A percentile compares a stretch with the other conserved stretches of the same genome.
These are phyloP conservation scores for Xylaria sp. DNA, from an alignment of 2,329 filamentous ascomycete genomes.

Conservation along the genomic window DNA sequence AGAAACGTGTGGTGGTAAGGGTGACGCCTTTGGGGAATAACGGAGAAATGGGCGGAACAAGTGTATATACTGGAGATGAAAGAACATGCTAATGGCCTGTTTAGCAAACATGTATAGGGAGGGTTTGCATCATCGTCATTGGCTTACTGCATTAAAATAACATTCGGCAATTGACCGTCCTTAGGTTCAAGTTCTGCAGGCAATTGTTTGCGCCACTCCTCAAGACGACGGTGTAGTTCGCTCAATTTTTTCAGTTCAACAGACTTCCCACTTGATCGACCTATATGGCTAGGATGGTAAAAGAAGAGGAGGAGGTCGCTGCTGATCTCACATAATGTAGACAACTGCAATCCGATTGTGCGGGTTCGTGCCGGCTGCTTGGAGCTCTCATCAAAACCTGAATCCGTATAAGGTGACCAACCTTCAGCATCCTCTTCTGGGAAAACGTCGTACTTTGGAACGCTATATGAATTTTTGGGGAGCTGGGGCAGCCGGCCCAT, in stretches of 20 bases:
- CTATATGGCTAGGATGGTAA: slow-evolving; percentile 81
- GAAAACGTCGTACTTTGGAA: slow-evolving; percentile 90
- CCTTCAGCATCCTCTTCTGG: slow-evolving; percentile 84
- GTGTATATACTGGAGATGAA: slow-evolving; percentile 93
- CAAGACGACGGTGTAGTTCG: slow-evolving; percentile 87
- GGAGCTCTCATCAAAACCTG: slow-evolving; percentile 75
- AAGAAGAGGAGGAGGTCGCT: slow-evolving; percentile 90
- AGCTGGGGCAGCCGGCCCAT: slow-evolving; percentile 90
- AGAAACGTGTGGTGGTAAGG: slow-evolving; percentile 86
- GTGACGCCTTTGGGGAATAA: slow-evolving; percentile 83
- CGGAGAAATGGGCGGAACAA: slow-evolving; percentile 95
- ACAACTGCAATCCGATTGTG: slow-evolving; percentile 82
- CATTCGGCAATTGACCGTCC: slow-evolving; percentile 88
- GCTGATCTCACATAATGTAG: slow-evolving; percentile 89
- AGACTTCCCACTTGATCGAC: slow-evolving; percentile 75
- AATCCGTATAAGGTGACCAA: slow-evolving; percentile 91
- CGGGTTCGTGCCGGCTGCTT: slow-evolving; percentile 85
- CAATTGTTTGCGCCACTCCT: slow-evolving; percentile 86
- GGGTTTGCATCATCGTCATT: slow-evolving; percentile 4
- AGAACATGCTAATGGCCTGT: slow-evolving; percentile 81
- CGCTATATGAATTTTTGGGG: slow-evolving; percentile 80
- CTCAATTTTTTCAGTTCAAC: slow-evolving; percentile 91
- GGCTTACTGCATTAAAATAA: slow-evolving; percentile 83
- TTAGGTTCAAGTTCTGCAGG: slow-evolving; percentile 89
- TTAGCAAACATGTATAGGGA: slow-evolving; percentile 3